Base-by-base conservation (phyloP, 805 yeast species). In the Lipomyces yamanashiensis region DNA sequence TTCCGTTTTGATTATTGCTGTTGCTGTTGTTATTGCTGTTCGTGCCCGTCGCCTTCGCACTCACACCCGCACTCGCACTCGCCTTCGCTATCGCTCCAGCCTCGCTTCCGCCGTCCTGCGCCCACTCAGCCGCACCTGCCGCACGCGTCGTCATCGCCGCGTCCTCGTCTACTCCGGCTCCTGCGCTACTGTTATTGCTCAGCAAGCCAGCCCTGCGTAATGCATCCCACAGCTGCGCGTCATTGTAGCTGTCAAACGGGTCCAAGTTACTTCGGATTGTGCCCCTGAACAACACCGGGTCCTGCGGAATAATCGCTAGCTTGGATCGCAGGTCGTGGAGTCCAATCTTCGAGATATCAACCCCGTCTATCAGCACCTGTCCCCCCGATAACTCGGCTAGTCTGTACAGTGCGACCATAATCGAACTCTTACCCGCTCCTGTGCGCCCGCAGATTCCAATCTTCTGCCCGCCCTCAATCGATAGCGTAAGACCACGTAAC, bases 371-470 rank as follows among this genome's bases (percentile, higher is more conserved):
- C 1, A 70, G 62, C 54, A 90, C 84, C 13, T 69, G 63, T 12
- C 89, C 88, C 12, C 77, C 73, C 21, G 77, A 75, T 40, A 87
- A 75, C 71, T 90, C 96, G 51, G 82, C 78, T 43, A 89, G 77
- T 67, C 96, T 81, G 75, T 87, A 89, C 58, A 89, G 76, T 0
- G 90, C 88, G 41, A 85, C 80, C 85, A 88, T 86, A 59, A 90
- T 85, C 1, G 92, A 85, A 13, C 90, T 84, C 74, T 89, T 89
- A 55, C 96, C 96, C 4, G 96, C 96, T 70, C 96, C 96, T 0
- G 96, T 90, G 74, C 96, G 82, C 50, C 96, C 96, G 79, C 95
- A 88, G 61, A 90, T 86, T 55, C 96, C 96, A 69, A 90, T 82
- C 71, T 88, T 89, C 73, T 89, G 90, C 19, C 81, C 78, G 0